A percentile compares a stretch with the other conserved stretches of the same genome.
phyloP scores from a whole-genome alignment of 2,329 filamentous ascomycete genomes.

The Aspergillus fumigatus region DNA sequence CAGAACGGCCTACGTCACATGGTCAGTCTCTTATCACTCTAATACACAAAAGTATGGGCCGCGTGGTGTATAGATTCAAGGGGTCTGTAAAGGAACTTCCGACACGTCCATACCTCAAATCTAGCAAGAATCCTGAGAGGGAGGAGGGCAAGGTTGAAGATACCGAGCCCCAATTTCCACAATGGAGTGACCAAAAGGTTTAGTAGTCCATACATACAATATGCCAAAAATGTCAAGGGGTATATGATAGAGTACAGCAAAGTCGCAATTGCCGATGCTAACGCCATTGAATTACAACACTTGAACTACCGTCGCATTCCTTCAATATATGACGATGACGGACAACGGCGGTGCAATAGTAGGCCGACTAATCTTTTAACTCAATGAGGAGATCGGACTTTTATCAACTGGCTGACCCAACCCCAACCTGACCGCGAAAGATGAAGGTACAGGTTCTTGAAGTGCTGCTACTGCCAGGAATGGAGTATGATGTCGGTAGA shows the following conservation, averaged over 20 bases:
- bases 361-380: not conserved
- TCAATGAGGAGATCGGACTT: not conserved
- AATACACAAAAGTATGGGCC: not conserved
- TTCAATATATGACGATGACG: not conserved
- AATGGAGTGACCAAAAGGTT: slow-evolving; percentile 44
- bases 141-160: slow-evolving; percentile 40
- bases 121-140: slow-evolving; percentile 49
- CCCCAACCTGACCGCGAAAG: not conserved
- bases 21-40: not conserved
- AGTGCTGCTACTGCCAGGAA: not conserved
- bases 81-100: not conserved
- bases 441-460: not conserved
- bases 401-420: not conserved
- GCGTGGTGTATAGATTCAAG: not conserved
- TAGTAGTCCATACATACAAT: slow-evolving; percentile 24
- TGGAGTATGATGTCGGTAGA: not conserved
- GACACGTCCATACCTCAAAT: slow-evolving; percentile 48
- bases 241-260: slow-evolving; percentile 6
- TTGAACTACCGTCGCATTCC: not conserved
- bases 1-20: slow-evolving; percentile 33
- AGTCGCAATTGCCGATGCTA: slow-evolving; percentile 8
- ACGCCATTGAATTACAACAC: slow-evolving; percentile 6
- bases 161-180: slow-evolving; percentile 42
- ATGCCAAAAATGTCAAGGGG: slow-evolving; percentile 15
- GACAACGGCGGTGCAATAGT: not conserved